Base-by-base conservation (phyloP, 108 stramenopile species). In the Fragilariopsis cylindrus region DNA sequence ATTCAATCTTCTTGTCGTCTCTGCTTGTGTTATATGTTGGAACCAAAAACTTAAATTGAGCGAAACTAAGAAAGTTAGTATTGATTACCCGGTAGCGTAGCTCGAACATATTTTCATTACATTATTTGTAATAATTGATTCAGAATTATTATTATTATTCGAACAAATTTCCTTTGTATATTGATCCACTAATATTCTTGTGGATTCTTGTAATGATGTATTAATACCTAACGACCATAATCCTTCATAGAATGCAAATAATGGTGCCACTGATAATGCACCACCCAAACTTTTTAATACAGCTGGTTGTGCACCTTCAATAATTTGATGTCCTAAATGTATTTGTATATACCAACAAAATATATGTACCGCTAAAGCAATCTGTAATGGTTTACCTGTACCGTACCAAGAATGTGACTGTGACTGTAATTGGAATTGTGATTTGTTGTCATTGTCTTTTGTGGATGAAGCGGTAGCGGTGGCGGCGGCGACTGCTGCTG, bases 191-290 rank as follows among this genome's bases (percentile, higher is more conserved):
- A 81, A 67, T 4, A 45, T 18, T 11, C 65, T 64, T 6, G 82
- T 82, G 0, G 71, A 15, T 52, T 79, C 71, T 65, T 85, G 81
- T 18, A 88, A 70, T 6, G 46, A 73, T 44, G 76, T 69, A 19
- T 80, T 80, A 55, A 90, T 70, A 0, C 89, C 89, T 0, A 83
- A 18, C n/a, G 73, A 68, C 86, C 86, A 90, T 0, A 90, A 13
- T 1, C 79, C 80, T 65, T 90, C 89, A 43, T 87, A 84, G 57
- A 80, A 90, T 9, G 89, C 89, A 84, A 90, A 87, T 7, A 90
- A 57, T 13, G 89, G 89, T 18, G 84, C 86, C n/a, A 70, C 72
- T 7, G 78, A 75, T 54, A 90, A 65, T 7, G 89, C 84, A 39
- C 74, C 83, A 12, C 86, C 86, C 11, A 90, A 39, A 39, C 58